Evolutionary conservation across 768 basidiomycete genomes (phyloP).

Genomic region (Lactarius evosmus): DNA sequence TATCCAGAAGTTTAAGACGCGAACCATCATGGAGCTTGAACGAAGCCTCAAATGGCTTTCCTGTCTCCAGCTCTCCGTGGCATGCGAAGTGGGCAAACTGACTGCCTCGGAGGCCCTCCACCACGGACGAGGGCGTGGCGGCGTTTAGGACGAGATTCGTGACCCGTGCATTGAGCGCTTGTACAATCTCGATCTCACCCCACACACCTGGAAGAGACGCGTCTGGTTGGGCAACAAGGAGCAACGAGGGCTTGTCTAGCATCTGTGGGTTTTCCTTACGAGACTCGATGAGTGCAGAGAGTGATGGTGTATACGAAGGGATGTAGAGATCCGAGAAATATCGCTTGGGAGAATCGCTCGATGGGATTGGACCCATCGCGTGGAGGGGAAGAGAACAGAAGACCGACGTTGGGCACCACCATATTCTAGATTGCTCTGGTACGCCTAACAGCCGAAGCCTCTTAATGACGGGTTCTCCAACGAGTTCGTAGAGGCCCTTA

Average conservation of each 20-base stretch:
- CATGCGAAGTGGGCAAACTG: constrained; percentile 12
- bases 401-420: too few relatives aligned
- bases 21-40: not conserved
- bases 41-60: constrained; percentile 2
- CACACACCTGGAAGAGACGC: not conserved
- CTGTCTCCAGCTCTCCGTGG: constrained; percentile 10
- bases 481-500: not conserved
- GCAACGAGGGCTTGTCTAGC: not conserved
- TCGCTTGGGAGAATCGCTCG: too few relatives aligned
- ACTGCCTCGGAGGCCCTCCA: not conserved
- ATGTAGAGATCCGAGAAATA: constrained; percentile 12
- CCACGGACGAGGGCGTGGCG: not conserved
- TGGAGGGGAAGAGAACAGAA: too few relatives aligned
- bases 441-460: not conserved
- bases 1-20: constrained; percentile 1
- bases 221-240: not conserved
- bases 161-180: not conserved
- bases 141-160: not conserved
- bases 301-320: constrained; percentile 21
- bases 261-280: not conserved
- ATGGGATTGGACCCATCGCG: too few relatives aligned
- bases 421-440: too few relatives aligned
- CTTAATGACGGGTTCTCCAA: not conserved
- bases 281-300: constrained; percentile 10
- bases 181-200: not conserved